Evolutionary conservation across 2,329 filamentous ascomycete species (phyloP).

Genomic region (Dothideomycetidae sp.): DNA sequence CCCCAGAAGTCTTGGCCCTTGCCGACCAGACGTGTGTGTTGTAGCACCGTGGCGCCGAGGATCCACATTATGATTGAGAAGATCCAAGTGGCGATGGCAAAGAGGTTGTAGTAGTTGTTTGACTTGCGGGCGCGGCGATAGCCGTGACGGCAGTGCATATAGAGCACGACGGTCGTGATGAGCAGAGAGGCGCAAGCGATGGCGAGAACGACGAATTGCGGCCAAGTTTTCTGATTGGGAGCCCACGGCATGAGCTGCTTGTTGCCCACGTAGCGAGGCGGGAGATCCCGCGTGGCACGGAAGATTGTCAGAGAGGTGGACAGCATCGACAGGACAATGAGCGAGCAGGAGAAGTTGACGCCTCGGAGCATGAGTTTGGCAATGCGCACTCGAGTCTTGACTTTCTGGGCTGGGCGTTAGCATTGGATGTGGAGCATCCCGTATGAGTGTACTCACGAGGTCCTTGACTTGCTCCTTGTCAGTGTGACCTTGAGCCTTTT

Average conservation of each 20-base stretch:
- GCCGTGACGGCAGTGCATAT: slow-evolving; percentile 76
- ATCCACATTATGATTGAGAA: slow-evolving; percentile 89
- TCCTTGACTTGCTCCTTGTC: slow-evolving; percentile 81
- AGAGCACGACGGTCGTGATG: slow-evolving; percentile 66
- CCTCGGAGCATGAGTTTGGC: slow-evolving; percentile 91
- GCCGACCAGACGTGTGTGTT: slow-evolving; percentile 58
- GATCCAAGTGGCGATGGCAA: slow-evolving; percentile 86
- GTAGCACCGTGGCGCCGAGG: slow-evolving; percentile 68
- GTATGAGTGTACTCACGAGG: slow-evolving; percentile 50
- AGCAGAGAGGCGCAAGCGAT: slow-evolving; percentile 69
- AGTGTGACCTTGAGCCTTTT: slow-evolving; percentile 67
- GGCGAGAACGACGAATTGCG: slow-evolving; percentile 67
- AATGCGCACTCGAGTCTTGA: slow-evolving; percentile 79
- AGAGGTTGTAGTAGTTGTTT: slow-evolving; percentile 87
- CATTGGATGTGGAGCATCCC: background rate
- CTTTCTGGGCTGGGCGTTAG: slow-evolving; percentile 51
- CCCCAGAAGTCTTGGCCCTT: slow-evolving; percentile 88
- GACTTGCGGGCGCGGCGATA: slow-evolving; percentile 84
- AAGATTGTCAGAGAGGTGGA: slow-evolving; percentile 84
- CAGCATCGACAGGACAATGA: slow-evolving; percentile 86
- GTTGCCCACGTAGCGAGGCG: slow-evolving; percentile 36
- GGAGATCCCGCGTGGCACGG: slow-evolving; percentile 65
- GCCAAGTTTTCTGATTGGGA: slow-evolving; percentile 64
- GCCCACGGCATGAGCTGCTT: slow-evolving; percentile 82
- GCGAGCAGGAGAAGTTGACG: slow-evolving; percentile 91